Evolutionary conservation across 495 filamentous ascomycete species (phyloP), one percentile per base, ranked within the genome.

Genomic region (Talaromyces trachyspermus): DNA sequence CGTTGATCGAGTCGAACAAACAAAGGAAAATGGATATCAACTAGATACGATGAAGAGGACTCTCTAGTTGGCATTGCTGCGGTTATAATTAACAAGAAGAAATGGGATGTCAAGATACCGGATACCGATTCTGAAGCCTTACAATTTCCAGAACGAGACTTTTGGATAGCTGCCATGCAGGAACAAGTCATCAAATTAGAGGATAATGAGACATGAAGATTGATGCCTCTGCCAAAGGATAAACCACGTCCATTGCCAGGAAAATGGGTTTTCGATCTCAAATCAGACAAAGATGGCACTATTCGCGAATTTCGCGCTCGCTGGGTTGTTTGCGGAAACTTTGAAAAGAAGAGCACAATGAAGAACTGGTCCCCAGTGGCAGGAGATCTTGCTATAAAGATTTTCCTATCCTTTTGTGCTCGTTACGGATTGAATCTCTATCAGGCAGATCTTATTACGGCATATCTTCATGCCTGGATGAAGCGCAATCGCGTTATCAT

Each of bases 321-420:
- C 36, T 47, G 44, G 44, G 44, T 47, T 3, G 32, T 23, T 2
- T 47, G 44, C 24, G 44, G 44, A 5, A 47, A 47, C 12, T 47
- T 35, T 14, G 29, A 47, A 47, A 11, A 23, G 8, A 47, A 37
- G 12, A 37, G 18, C 4, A 19, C 6, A 23, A 14, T 24, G 3
- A 30, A 37, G 11, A 47, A 10, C 10, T 47, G 33, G n/a, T 33
- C 32, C 2, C 44, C 44, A 3, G 44, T 47, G 2, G 22, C 24
- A 37, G 12, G 15, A 4, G 44, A 47, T 15, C 23, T 37, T 4
- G 11, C 15, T 9, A 23, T 37, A 12, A 30, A 37, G 15, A 37
- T 47, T 12, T 33, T 47, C 44, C 30, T 47, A 3, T 35, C 44
- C 8, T 23, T 35, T 19, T 36, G 44, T 30, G 22, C 22, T 20